Evolutionary conservation across 2,329 filamentous ascomycete species (phyloP).

Genomic region (Trichophyton simii): DNA sequence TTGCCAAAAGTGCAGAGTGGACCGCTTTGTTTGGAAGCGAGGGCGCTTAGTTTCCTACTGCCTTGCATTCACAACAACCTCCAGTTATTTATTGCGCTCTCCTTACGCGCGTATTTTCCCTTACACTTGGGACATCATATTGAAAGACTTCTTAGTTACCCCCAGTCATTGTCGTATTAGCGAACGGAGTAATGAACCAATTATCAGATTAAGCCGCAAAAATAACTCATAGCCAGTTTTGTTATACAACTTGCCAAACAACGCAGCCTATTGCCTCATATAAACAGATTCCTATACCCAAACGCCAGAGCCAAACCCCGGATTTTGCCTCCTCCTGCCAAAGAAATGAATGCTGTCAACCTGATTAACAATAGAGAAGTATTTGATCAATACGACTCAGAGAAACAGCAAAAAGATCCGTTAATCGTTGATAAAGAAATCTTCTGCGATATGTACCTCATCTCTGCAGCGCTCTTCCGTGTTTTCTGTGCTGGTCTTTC

Average conservation of each 20-base stretch:
- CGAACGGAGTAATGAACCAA: constrained; percentile 4
- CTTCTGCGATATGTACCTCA: not conserved
- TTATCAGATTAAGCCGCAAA: not conserved
- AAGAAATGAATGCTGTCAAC: not conserved
- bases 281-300: not conserved
- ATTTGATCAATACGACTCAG: not conserved
- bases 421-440: not conserved
- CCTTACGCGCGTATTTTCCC: not conserved
- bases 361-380: not conserved
- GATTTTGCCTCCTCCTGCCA: not conserved
- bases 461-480: constrained; percentile 21
- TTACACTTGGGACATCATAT: constrained; percentile 7
- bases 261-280: not conserved
- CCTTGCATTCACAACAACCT: not conserved
- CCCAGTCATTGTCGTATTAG: constrained; percentile 14
- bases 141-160: not conserved
- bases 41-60: constrained; percentile 44
- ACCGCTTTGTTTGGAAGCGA: constrained; percentile 93
- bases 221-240: not conserved
- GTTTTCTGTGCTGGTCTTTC: constrained; percentile 20
- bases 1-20: constrained; percentile 79
- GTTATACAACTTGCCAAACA: not conserved
- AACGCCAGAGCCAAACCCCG: not conserved
- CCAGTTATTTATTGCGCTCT: not conserved
- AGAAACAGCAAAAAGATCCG: not conserved